Evolutionary conservation across 2,329 filamentous ascomycete species (phyloP).

Genomic region (Xenoacremonium recifei): DNA sequence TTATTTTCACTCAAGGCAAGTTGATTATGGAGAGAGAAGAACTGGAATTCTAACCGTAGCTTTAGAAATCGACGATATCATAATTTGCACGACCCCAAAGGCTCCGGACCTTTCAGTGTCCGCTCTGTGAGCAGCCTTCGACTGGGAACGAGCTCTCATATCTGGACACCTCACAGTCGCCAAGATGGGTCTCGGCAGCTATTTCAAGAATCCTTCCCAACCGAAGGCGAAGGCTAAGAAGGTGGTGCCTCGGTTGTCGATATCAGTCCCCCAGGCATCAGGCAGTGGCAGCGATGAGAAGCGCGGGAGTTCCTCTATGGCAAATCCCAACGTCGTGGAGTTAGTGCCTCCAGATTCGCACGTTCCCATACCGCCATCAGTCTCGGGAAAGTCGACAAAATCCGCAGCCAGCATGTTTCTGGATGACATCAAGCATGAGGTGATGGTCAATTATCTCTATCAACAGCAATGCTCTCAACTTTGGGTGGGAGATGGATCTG

Average conservation of each 20-base stretch:
- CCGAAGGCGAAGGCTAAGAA: constrained; percentile 16
- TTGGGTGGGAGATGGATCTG: constrained; percentile 70
- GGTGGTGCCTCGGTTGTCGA: constrained; percentile 15
- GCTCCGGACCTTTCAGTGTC: neutral
- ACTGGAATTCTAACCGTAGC: too few species aligned
- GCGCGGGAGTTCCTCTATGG: constrained; percentile 23
- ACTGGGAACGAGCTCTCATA: neutral
- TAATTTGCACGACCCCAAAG: too few species aligned
- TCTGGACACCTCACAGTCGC: neutral
- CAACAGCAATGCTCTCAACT: constrained; percentile 74
- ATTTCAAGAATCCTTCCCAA: constrained; percentile 53
- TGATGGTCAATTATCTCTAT: constrained; percentile 81
- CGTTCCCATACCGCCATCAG: neutral
- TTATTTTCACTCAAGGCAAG: too few species aligned
- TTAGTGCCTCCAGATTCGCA: constrained; percentile 40
- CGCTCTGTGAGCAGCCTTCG: neutral
- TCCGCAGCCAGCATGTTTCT: constrained; percentile 49
- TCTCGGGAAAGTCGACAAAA: constrained; percentile 19
- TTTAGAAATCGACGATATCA: too few species aligned
- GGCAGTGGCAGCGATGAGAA: constrained; percentile 44
- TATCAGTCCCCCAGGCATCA: constrained; percentile 22
- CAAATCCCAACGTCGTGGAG: constrained; percentile 39
- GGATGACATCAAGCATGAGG: constrained; percentile 75
- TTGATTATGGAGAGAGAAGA: too few species aligned
- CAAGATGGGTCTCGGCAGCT: constrained; percentile 60